phyloP scores from a whole-genome alignment of 768 basidiomycete species.

The Candolleomyces eurysporus region DNA sequence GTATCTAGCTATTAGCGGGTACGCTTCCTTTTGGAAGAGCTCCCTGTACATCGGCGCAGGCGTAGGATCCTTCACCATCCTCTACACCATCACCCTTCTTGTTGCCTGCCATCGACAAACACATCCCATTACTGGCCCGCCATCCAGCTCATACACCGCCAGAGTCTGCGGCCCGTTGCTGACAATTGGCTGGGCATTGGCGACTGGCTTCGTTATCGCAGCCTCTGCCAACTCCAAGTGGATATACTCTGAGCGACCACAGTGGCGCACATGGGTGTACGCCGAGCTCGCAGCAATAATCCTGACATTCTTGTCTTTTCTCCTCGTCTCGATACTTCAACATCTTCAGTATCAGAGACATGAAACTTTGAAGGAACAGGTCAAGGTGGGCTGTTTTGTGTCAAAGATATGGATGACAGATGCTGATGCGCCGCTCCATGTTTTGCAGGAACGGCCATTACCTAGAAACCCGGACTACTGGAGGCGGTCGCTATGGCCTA shows the following conservation, averaged over 20 bases:
- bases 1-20: not conserved
- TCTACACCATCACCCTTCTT: not conserved
- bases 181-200: not conserved
- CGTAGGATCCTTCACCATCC: not conserved
- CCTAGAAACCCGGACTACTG: too few species aligned
- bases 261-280: not conserved
- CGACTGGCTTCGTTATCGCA: not conserved
- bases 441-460: too few species aligned
- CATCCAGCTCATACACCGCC: not conserved
- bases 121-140: not conserved
- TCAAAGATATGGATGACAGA: too few species aligned
- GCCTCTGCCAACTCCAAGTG: not conserved
- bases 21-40: not conserved
- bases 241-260: not conserved
- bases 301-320: not conserved
- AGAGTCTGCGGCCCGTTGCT: not conserved
- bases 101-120: not conserved
- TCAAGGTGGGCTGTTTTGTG: too few species aligned
- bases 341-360: not conserved
- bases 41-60: not conserved
- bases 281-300: not conserved
- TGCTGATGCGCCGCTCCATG: too few species aligned
- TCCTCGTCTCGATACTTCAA: not conserved
- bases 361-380: too few species aligned
- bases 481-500: too few species aligned